Base-by-base conservation (phyloP, 148 eudicot species). In the Mesembryanthemum crystallinum region DNA sequence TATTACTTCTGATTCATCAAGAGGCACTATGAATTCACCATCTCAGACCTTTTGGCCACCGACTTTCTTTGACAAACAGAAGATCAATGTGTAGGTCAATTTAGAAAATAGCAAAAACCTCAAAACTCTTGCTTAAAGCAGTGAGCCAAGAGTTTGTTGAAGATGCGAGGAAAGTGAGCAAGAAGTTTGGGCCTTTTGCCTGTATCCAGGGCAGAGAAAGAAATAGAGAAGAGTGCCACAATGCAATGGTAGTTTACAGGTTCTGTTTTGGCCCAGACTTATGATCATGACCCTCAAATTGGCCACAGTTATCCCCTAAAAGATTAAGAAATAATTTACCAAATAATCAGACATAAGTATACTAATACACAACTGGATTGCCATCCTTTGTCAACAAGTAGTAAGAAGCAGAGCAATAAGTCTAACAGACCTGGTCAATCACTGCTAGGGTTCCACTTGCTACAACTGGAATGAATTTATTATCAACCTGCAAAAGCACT, bases 391-490 rank as follows among this genome's bases (percentile, higher is more conserved):
- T 59, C 30, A 73, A 67, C 20, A 71, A 42, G 42, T 28, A 62
- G 68, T 58, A 74, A 82, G 73, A 67, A 63, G 63, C 54, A 78
- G 47, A 65, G 68, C 60, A 69, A 27, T 63, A 72, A 49, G 23
- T 43, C 54, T 24, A 72, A 30, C 76, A 71, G 72, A 94, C 99
- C 97, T 95, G 99, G 83, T 95, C 99, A 68, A 95, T 89, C 32
- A 95, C 73, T 61, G 97, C 91, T 74, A 95, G 88, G 64, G 83
- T 88, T 51, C 86, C 89, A 63, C 84, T 82, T 73, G 87, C 92
- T 83, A 95, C 94, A 76, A 92, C 87, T 32, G 99, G 92, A 86
- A 95, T 95, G 85, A 87, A 95, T 81, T 95, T 95, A 87, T 83
- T 89, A 80, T 92, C 99, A 69, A 95, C 90, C 83, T 95, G 99